Base-by-base conservation (phyloP, 2,329 filamentous ascomycete genomes). In the Beauveria sp. region DNA sequence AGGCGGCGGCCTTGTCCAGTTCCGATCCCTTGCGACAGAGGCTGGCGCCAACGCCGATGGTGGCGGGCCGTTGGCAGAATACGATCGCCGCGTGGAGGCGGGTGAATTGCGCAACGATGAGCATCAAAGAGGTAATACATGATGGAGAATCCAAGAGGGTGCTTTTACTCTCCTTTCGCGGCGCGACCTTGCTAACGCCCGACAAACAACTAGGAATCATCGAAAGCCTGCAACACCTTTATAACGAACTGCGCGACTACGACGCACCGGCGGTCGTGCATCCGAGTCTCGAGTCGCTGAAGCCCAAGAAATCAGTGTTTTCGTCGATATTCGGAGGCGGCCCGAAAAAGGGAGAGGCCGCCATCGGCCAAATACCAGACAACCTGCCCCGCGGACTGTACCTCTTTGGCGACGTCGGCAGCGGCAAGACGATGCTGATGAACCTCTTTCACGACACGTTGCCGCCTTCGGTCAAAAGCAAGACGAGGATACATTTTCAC, bases 391-490 rank as follows among this genome's bases (percentile, higher is more conserved):
- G 91, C 66, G 95, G 95, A 0, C 77, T 99, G 38, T 99, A 99
- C 75, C 88, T 99, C 74, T 97, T 90, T 70, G 95, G 95, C 63
- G 95, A 99, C 73, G 95, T 99, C 2, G 95, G 95, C 46, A 96
- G 91, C 69, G 95, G 95, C 65, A 99, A 99, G 81, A 99, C 95
- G 2, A 99, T 99, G 95, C 81, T 99, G 71, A 99, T 99, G 95
- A 93, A 99, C 72, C 80, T 99, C 55, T 97, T 98, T 75, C 96
- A 93, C 77, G 93, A 98, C 66, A 97, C 93, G 0, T 79, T 98
- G 24, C 95, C 95, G 0, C 73, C 79, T 18, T 88, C 88, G 63
- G 92, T 98, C 66, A 83, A 81, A 62, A 85, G 86, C 38, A 97
- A 96, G 78, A 96, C 88, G 52, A 84, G 95, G 53, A 97, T 99